Conservation (phyloP, 495 filamentous ascomycete genomes). For the Penicillium canescens region DNA sequence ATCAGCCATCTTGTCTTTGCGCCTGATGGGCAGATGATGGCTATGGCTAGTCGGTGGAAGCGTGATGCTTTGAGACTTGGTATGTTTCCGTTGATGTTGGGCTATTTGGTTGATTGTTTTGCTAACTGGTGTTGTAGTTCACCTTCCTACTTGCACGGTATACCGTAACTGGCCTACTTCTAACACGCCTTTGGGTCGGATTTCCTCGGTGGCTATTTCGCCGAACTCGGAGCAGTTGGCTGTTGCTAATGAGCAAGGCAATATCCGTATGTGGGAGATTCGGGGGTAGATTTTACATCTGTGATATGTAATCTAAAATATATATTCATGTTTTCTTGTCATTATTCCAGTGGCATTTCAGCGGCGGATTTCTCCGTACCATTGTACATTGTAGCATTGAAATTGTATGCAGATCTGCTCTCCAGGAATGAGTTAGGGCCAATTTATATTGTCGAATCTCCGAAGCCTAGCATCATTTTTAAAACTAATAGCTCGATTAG, state of each 20-base stretch:
- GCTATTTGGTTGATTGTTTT: background rate
- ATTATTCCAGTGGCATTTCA: background rate
- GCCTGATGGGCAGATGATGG: slow-evolving; percentile 85
- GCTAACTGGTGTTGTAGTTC: slow-evolving; percentile 51
- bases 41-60: slow-evolving; percentile 80
- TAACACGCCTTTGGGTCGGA: slow-evolving; percentile 82
- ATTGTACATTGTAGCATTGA: background rate
- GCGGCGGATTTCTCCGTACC: background rate
- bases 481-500: too few species aligned
- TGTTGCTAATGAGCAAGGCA: slow-evolving; percentile 83
- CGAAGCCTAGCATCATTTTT: too few species aligned
- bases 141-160: slow-evolving; percentile 88
- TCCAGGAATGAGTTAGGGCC: background rate
- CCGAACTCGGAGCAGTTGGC: slow-evolving; percentile 69
- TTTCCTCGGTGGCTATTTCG: slow-evolving; percentile 79
- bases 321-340: slow-evolving; percentile 21
- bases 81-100: slow-evolving; percentile 24
- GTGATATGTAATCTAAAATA: background rate
- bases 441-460: too few species aligned
- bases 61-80: slow-evolving; percentile 79
- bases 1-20: slow-evolving; percentile 76
- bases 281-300: slow-evolving; percentile 29
- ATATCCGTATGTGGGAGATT: slow-evolving; percentile 87
- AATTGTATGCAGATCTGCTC: background rate
- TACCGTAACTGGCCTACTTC: slow-evolving; percentile 96